phyloP scores from a whole-genome alignment of 1,284 basidiomycete genomes.

The Papiliotrema terrestris region DNA sequence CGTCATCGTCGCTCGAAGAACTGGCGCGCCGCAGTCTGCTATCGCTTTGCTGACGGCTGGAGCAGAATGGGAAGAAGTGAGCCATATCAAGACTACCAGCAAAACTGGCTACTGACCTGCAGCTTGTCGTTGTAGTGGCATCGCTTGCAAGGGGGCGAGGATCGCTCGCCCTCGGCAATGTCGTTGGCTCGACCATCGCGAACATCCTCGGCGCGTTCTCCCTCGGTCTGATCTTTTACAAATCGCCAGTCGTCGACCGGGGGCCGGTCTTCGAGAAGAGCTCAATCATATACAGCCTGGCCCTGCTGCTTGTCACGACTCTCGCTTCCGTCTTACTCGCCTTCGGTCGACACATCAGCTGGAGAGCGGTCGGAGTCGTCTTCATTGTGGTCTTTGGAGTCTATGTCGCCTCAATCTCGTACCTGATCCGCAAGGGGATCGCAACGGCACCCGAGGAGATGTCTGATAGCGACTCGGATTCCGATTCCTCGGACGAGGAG shows the following conservation, averaged over 20 bases:
- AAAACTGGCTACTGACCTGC: neutral
- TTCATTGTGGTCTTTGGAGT: constrained; percentile 17
- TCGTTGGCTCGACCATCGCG: constrained; percentile 6
- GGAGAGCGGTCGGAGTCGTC: constrained; percentile 7
- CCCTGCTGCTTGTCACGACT: neutral
- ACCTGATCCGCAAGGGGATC: constrained; percentile 19
- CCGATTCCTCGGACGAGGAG: neutral
- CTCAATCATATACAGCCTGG: neutral
- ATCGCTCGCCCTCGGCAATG: constrained; percentile 3
- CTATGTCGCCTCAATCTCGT: constrained; percentile 22
- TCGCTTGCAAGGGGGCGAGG: neutral
- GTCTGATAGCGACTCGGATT: constrained; percentile 25
- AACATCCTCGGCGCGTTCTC: constrained; percentile 11
- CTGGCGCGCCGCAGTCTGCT: neutral
- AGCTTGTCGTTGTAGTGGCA: constrained; percentile 3
- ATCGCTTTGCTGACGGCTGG: constrained; percentile 8
- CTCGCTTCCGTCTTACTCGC: neutral
- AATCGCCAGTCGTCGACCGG: no score
- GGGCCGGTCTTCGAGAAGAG: neutral
- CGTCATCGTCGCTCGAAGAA: constrained; percentile 2
- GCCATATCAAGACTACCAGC: neutral
- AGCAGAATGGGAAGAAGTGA: constrained; percentile 12
- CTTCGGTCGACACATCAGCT: neutral
- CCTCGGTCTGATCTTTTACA: constrained; percentile 6
- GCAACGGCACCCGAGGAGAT: constrained; percentile 21